Evolutionary conservation across 2,329 filamentous ascomycete species (phyloP), one percentile per base, ranked within the genome.

Genomic region (Aotearoamyces nothofagi): DNA sequence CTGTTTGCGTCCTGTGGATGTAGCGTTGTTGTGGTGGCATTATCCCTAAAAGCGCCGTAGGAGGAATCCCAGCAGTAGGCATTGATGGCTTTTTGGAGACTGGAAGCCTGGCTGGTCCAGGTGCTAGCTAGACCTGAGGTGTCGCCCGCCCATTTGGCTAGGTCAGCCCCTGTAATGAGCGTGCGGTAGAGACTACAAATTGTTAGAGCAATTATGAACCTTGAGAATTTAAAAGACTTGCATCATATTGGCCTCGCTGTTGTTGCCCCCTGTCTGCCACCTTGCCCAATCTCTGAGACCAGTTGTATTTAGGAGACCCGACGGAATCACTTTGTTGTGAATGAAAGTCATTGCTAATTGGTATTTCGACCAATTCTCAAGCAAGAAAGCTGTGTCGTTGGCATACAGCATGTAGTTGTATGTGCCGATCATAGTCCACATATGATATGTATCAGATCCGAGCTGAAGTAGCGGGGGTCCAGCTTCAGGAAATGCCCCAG

Each of bases 1-100:
- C 61, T 57, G 46, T 72, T 72, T n/a, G 60, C 65, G 36, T 70
- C 66, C 44, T 75, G 69, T 0, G 67, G 64, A 34, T 63, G 53
- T 3, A 77, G 51, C 0, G 57, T 54, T 2, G 60, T 63, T 37
- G 66, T 69, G 0, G 60, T 61, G 14, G 57, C 57, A 30, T 63
- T 63, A 39, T 60, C 57, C 31, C 54, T 51, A 49, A 63, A 57
- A 37, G 59, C 47, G 17, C 26, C 30, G 15, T 34, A 32, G 51
- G 38, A 6, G 4, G 24, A n/a, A 31, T 62, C 55, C 56, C 60
- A 66, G 32, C 63, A 55, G 24, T 59, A 47, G 8, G 42, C 38
- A 29, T 63, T 61, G 9, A 43, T 38, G 3, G 45, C 40, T 4
- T 27, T 28, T 17, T 30, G 31, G 10, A 58, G 43, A 9, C 41